Percentiles rank a stretch among this genome's conserved stretches.
Conservation (phyloP, 148 eudicot species). For the Chenopodium formosanum region DNA sequence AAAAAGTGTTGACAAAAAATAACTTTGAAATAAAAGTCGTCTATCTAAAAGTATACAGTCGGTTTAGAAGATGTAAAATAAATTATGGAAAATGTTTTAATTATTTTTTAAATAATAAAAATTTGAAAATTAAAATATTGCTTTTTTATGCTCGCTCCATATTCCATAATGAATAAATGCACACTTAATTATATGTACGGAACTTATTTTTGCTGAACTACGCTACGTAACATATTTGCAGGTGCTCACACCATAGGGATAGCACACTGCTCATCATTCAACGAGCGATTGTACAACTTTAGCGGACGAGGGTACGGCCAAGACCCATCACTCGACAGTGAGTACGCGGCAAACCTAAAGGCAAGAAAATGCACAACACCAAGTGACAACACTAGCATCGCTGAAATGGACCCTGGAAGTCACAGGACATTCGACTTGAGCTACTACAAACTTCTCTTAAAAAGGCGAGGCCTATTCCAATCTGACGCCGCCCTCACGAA, state of each 20-base stretch:
- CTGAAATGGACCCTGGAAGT: slow-evolving; percentile 91
- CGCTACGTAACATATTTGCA: slow-evolving; percentile 1
- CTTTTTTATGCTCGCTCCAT: too few species aligned
- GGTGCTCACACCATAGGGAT: slow-evolving; percentile 70
- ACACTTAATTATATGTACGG: too few species aligned
- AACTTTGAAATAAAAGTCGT: too few species aligned
- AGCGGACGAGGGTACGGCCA: slow-evolving; percentile 29
- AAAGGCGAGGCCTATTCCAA: slow-evolving; percentile 67
- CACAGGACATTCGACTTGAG: slow-evolving; percentile 66
- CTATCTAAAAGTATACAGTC: too few species aligned
- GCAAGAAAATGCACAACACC: slow-evolving; percentile 49
- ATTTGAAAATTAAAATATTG: too few species aligned
- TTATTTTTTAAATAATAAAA: too few species aligned
- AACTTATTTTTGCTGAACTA: neutral
- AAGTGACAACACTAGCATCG: slow-evolving; percentile 52
- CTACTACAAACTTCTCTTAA: slow-evolving; percentile 57
- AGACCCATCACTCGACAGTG: slow-evolving; percentile 67
- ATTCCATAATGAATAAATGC: too few species aligned
- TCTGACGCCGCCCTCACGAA: slow-evolving; percentile 73
- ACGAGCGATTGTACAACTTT: slow-evolving; percentile 50
- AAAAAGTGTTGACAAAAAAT: too few species aligned
- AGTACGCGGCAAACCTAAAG: slow-evolving; percentile 62
- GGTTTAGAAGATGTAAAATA: too few species aligned
- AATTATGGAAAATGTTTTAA: too few species aligned
- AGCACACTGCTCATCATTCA: slow-evolving; percentile 52